Percentiles rank a stretch among this genome's conserved stretches.
These are phyloP conservation scores for Rhodotorula graminis DNA, from an alignment of 768 basidiomycete genomes.

Conservation along the genomic window DNA sequence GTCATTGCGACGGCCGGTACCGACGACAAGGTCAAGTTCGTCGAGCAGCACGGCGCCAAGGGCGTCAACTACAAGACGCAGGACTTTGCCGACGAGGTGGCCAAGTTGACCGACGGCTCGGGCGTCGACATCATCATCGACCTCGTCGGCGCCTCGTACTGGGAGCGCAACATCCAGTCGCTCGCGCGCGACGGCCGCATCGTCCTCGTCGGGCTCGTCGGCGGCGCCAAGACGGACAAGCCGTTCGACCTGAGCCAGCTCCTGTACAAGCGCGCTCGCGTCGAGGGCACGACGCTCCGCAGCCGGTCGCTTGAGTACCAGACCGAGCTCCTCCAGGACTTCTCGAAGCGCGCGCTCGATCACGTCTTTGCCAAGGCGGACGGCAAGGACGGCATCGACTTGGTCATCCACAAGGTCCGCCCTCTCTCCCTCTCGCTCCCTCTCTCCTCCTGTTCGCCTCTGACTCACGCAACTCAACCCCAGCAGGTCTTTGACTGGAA, in stretches of 20 bases:
- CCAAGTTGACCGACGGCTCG: constrained; percentile 44
- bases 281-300: constrained; percentile 78
- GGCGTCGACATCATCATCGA: constrained; percentile 83
- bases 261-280: constrained; percentile 74
- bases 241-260: constrained; percentile 57
- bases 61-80: constrained; percentile 75
- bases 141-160: constrained; percentile 63
- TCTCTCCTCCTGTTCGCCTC: constrained; percentile 16
- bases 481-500: constrained; percentile 71
- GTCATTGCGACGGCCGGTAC: constrained; percentile 84
- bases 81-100: constrained; percentile 67
- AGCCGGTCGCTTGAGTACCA: constrained; percentile 72
- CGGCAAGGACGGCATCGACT: constrained; percentile 31
- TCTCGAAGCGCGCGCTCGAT: constrained; percentile 40
- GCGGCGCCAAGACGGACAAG: constrained; percentile 51
- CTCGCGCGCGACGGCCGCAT: constrained; percentile 69
- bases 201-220: constrained; percentile 62
- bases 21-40: constrained; percentile 72
- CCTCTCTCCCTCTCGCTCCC: neutral
- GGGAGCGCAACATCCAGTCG: constrained; percentile 65
- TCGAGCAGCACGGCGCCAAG: constrained; percentile 55
- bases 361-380: constrained; percentile 32
- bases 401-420: constrained; percentile 70
- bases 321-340: constrained; percentile 54
- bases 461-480: neutral